Evolutionary conservation across 2,329 filamentous ascomycete species (phyloP).

Genomic region (Harringtonia lauricola): DNA sequence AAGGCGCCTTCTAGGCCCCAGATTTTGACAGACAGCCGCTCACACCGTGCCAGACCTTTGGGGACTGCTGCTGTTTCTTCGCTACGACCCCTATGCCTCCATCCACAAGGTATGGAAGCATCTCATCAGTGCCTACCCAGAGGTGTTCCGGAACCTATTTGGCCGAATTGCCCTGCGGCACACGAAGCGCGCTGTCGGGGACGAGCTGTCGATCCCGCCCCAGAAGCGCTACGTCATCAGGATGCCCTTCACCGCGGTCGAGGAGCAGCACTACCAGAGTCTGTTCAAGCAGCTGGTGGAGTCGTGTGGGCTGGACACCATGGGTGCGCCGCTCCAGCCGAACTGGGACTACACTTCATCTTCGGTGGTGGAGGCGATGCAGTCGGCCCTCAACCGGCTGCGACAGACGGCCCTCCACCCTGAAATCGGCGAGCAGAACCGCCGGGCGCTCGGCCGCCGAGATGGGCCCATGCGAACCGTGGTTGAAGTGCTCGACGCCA

Average conservation of each 20-base stretch:
- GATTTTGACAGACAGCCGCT: neutral
- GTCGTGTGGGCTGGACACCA: slow-evolving; percentile 51
- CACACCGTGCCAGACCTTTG: too few species aligned
- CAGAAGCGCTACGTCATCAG: slow-evolving; percentile 84
- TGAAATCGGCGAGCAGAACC: slow-evolving; percentile 60
- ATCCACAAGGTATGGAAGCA: slow-evolving; percentile 55
- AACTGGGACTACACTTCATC: slow-evolving; percentile 55
- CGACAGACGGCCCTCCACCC: slow-evolving; percentile 51
- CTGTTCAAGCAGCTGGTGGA: slow-evolving; percentile 67
- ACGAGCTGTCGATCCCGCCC: slow-evolving; percentile 67
- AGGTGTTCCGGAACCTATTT: slow-evolving; percentile 60
- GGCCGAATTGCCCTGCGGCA: slow-evolving; percentile 66
- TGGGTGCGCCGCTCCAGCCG: slow-evolving; percentile 49
- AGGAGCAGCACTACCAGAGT: slow-evolving; percentile 78
- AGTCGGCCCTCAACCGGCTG: slow-evolving; percentile 57
- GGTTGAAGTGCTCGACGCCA: slow-evolving; percentile 74
- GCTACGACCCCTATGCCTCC: slow-evolving; percentile 64
- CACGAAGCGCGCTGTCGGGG: slow-evolving; percentile 68
- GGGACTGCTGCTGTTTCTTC: slow-evolving; percentile 71
- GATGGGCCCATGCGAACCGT: slow-evolving; percentile 67
- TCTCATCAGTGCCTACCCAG: slow-evolving; percentile 49
- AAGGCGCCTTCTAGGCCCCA: neutral
- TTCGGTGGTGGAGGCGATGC: slow-evolving; percentile 57
- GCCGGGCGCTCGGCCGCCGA: slow-evolving; percentile 50
- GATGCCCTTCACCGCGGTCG: slow-evolving; percentile 79